Percentiles rank a stretch among this genome's conserved stretches.
Evolutionary conservation across 2,329 filamentous ascomycete genomes (phyloP).

Genomic region (Cercospora sp.): DNA sequence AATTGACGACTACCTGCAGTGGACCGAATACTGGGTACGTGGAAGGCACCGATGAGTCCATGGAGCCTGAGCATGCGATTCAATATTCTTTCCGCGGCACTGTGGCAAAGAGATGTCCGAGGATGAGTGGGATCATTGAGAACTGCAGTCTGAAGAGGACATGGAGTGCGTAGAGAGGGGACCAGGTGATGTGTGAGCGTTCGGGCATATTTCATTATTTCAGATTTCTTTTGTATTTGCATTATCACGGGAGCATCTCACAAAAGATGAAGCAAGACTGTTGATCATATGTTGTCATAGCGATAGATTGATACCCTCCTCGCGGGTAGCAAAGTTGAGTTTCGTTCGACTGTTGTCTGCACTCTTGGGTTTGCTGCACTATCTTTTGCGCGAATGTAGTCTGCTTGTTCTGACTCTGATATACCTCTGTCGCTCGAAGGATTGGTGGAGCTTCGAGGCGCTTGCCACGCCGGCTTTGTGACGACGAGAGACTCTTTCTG

Average conservation of each 20-base stretch:
- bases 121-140: conserved; percentile 11
- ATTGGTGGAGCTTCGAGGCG: too few species aligned
- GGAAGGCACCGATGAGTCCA: neutral
- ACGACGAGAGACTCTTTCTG: neutral
- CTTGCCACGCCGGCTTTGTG: too few species aligned
- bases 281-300: neutral
- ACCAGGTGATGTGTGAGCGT: neutral
- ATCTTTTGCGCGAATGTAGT: neutral
- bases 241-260: neutral
- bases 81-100: conserved; percentile 1
- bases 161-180: neutral
- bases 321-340: neutral
- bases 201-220: neutral
- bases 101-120: conserved; percentile 3
- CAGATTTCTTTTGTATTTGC: neutral
- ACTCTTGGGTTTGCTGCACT: neutral
- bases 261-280: neutral
- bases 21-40: neutral
- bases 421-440: too few species aligned
- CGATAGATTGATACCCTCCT: neutral
- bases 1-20: conserved; percentile 1
- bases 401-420: too few species aligned
- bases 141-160: neutral
- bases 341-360: neutral
- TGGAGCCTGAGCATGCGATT: conserved; percentile 4